A percentile compares a stretch with the other conserved stretches of the same genome.
Evolutionary conservation across 202 grass and related monocot genomes (phyloP).

Genomic region (Panicum hallii): DNA sequence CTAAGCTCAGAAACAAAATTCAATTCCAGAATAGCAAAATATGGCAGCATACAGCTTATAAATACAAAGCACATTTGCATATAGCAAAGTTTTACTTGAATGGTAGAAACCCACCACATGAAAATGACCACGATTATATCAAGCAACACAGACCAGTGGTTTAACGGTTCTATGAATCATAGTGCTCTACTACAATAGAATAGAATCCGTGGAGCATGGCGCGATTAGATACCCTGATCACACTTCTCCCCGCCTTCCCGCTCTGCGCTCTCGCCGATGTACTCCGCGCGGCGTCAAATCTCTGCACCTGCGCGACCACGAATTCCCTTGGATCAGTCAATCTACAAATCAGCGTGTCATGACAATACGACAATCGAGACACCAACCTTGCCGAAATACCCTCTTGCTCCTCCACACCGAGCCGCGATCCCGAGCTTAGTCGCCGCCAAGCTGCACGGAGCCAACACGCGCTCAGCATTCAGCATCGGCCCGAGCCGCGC

Average conservation of each 20-base stretch:
- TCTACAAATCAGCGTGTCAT: background rate
- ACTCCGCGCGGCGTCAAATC: constrained; percentile 43
- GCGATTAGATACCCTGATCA: constrained; percentile 63
- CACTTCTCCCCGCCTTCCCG: constrained; percentile 50
- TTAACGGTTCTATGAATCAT: background rate
- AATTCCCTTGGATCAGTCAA: constrained; percentile 33
- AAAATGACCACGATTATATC: background rate
- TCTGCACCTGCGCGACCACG: constrained; percentile 47
- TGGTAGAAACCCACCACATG: background rate
- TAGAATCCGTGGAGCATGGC: background rate
- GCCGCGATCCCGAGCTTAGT: constrained; percentile 46
- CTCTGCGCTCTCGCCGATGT: constrained; percentile 40
- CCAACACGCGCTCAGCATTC: background rate
- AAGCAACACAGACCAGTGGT: background rate
- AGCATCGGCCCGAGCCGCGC: background rate
- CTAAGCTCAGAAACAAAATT: background rate
- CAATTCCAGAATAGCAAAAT: background rate
- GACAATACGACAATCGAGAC: constrained; percentile 11
- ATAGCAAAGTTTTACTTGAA: background rate
- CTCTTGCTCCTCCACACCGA: constrained; percentile 28
- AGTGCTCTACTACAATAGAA: background rate
- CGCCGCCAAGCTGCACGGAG: constrained; percentile 54
- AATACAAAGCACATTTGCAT: background rate
- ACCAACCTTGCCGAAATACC: constrained; percentile 55
- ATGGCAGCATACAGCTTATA: background rate